phyloP scores from a whole-genome alignment of 73 alveolate species.

The Stentor roeselii region DNA sequence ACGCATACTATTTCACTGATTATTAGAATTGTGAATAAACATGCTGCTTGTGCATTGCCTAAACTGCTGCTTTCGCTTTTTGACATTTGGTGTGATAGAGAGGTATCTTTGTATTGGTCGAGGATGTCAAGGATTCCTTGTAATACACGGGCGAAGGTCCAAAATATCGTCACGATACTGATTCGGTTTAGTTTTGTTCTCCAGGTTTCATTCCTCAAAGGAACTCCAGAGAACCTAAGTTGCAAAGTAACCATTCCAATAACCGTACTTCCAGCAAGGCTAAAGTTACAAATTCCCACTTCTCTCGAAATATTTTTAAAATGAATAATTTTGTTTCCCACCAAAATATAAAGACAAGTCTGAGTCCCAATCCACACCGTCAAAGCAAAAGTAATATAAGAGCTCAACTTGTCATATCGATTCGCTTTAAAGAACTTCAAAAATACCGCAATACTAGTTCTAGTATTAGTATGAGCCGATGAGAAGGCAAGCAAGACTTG shows the following conservation, averaged over 20 bases:
- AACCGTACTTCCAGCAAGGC: not conserved
- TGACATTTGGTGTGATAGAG: not conserved
- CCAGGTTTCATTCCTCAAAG: not conserved
- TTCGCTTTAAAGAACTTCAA: not conserved
- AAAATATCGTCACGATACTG: not conserved
- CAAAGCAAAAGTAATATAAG: not conserved
- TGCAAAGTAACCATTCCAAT: not conserved
- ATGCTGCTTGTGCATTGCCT: conserved; percentile 13
- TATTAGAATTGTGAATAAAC: not conserved
- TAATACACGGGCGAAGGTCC: not conserved
- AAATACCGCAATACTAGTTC: not conserved
- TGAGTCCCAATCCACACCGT: not conserved
- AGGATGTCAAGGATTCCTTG: not conserved
- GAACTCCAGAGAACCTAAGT: not conserved
- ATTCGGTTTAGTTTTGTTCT: not conserved
- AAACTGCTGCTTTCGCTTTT: not conserved
- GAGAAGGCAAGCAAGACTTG: not conserved
- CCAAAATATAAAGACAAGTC: not conserved
- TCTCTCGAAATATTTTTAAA: not conserved
- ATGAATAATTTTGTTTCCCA: not conserved
- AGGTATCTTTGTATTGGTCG: not conserved
- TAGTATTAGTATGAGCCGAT: not conserved
- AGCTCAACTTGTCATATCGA: not conserved
- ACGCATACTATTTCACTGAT: conserved; percentile 10
- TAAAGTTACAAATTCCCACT: conserved; percentile 6